Evolutionary conservation across 345 rosid species (phyloP), one percentile per base, ranked within the genome.

Genomic region (Gossypium thurberi): DNA sequence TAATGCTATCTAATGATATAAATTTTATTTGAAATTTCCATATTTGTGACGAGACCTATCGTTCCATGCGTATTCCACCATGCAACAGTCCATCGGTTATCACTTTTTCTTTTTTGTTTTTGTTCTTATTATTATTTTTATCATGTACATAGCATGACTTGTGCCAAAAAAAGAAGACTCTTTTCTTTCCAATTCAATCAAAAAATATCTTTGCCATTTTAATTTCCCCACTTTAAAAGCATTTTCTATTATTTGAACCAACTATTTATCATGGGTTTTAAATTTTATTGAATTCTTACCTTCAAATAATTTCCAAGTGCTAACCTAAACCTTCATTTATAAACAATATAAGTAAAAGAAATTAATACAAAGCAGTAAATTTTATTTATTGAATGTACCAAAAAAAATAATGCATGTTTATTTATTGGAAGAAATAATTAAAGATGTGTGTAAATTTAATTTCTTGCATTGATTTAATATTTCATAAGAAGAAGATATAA

Each of bases 61-160:
- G 50, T 28, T 47, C 21, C 81, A 63, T 64, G 80, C 79, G 83
- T 51, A 21, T 69, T 70, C 77, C 28, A 55, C 81, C 78, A 70
- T 81, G 84, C 71, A 76, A 67, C 53, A 57, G 48, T 33, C n/a
- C 53, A 52, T 40, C 42, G 18, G 25, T 3, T 56, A 2, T 47
- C 20, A 23, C 59, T 25, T 44, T 25, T 44, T 40, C 9, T 33
- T 55, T 20, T 55, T 15, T 10, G 40, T 33, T 33, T 33, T 33
- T 33, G 40, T 5, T 33, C 1, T 33, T 3, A 28, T 61, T 57
- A 3, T 28, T 33, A 1, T 14, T 28, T 3, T 63, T 15, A 56
- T 75, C 87, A 78, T 78, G 70, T 18, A 63, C 43, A 62, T 62
- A 13, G 80, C 74, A 23, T 52, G 28, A 56, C 33, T 68, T 37